These are phyloP conservation scores for Eragrostis nindensis DNA, from an alignment of 176 grass and related monocot species.

Conservation along the genomic window DNA sequence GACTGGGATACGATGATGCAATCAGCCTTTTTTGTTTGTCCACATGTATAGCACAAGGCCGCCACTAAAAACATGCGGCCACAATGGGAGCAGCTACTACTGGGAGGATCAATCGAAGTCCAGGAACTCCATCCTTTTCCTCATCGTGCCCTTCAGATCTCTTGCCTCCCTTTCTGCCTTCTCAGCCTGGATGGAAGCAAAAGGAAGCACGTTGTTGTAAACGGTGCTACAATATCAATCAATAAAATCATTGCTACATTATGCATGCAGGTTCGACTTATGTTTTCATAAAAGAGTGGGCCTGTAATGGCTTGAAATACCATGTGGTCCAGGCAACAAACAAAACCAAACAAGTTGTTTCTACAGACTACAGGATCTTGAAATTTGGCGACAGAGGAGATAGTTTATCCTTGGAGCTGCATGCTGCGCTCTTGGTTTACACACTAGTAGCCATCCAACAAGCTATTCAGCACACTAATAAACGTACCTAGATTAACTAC, in stretches of 20 bases:
- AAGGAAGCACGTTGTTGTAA: background rate
- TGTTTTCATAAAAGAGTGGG: background rate
- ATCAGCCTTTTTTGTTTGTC: conserved; percentile 41
- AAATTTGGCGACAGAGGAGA: no score
- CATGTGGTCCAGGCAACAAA: no score
- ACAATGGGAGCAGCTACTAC: conserved; percentile 40
- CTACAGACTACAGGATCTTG: no score
- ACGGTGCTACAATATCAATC: no score
- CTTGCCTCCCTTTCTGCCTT: conserved; percentile 89
- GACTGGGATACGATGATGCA: conserved; percentile 15
- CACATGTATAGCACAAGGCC: conserved; percentile 54
- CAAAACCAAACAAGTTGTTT: no score
- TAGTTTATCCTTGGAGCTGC: no score
- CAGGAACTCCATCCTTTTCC: conserved; percentile 98
- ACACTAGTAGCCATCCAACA: no score
- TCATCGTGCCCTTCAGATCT: conserved; percentile 95
- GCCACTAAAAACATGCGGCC: conserved; percentile 48
- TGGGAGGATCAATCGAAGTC: conserved; percentile 60
- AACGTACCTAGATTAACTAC: background rate
- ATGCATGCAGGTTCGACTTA: background rate
- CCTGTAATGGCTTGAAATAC: no score
- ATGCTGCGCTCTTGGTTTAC: no score
- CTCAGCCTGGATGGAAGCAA: conserved; percentile 59
- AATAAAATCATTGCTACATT: no score
- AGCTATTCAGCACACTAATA: no score